phyloP scores from a whole-genome alignment of 2,329 filamentous ascomycete species.

The Pestalotiopsis sp. region DNA sequence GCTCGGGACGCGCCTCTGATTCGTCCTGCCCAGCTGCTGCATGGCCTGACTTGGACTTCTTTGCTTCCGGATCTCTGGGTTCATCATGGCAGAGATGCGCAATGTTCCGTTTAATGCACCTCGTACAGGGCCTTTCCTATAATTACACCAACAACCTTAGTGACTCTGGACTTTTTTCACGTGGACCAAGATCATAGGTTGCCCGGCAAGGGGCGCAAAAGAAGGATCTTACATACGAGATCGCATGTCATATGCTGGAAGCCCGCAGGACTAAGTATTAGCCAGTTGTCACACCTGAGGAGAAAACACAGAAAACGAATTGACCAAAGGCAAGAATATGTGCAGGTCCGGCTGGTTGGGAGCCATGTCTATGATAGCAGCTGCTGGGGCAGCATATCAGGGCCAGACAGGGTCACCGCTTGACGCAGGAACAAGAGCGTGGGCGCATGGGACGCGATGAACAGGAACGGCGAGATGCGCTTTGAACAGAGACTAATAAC shows the following conservation, averaged over 20 bases:
- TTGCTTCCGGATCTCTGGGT: conserved; percentile 79
- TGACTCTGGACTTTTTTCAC: conserved; percentile 28
- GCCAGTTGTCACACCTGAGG: conserved; percentile 33
- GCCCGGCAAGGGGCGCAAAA: conserved; percentile 29
- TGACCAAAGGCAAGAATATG: conserved; percentile 7
- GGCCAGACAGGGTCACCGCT: conserved; percentile 19
- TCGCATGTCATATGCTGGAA: conserved; percentile 88
- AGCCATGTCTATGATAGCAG: neutral
- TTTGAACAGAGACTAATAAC: conserved; percentile 21
- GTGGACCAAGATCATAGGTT: conserved; percentile 21
- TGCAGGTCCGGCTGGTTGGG: conserved; percentile 11
- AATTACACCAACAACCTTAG: conserved; percentile 34
- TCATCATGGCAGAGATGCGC: conserved; percentile 98
- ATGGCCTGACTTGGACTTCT: conserved; percentile 72
- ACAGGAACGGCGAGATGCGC: conserved; percentile 24
- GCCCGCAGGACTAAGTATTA: conserved; percentile 43
- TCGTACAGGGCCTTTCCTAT: conserved; percentile 90
- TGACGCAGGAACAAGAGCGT: conserved; percentile 22
- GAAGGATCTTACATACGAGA: conserved; percentile 65
- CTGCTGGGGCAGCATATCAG: conserved; percentile 16
- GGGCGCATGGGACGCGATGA: conserved; percentile 32
- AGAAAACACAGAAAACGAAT: conserved; percentile 1
- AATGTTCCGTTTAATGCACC: conserved; percentile 98
- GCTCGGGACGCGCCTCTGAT: conserved; percentile 54
- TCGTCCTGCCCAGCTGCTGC: conserved; percentile 61